phyloP scores from a whole-genome alignment of 2,329 filamentous ascomycete species.

The Aspergillus puulaauensis region DNA sequence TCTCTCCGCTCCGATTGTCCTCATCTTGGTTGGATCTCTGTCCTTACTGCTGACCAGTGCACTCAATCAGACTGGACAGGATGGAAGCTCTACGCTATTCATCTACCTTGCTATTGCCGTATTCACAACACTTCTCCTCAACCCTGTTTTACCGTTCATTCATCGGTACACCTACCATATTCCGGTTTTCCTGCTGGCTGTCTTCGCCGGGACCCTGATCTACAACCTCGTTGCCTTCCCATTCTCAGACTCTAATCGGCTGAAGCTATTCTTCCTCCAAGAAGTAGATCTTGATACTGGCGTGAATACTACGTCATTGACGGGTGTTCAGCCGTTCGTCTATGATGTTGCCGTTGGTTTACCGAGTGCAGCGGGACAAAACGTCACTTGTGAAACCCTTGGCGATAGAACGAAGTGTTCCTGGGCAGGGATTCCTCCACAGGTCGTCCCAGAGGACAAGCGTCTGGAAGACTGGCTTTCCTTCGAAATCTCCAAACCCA shows the following conservation, averaged over 20 bases:
- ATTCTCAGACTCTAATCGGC: conserved; percentile 73
- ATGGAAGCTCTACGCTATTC: conserved; percentile 71
- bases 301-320: conserved; percentile 67
- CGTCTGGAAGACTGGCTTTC: conserved; percentile 62
- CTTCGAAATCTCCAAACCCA: conserved; percentile 57
- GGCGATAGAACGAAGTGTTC: conserved; percentile 59
- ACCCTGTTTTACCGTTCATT: conserved; percentile 78
- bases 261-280: conserved; percentile 88
- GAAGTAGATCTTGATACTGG: conserved; percentile 72
- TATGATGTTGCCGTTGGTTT: conserved; percentile 65
- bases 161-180: conserved; percentile 84
- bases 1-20: conserved; percentile 71
- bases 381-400: conserved; percentile 53
- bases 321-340: conserved; percentile 67
- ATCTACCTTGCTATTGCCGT: conserved; percentile 70
- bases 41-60: conserved; percentile 71
- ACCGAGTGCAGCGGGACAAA: conserved; percentile 67
- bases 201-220: conserved; percentile 73
- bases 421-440: conserved; percentile 68
- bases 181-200: conserved; percentile 70
- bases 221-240: conserved; percentile 89
- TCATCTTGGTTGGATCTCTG: conserved; percentile 76
- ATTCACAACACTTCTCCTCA: conserved; percentile 69
- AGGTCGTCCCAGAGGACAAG: conserved; percentile 54
- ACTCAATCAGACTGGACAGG: conserved; percentile 76